A percentile compares a stretch with the other conserved stretches of the same genome.
Conservation (phyloP, 2,329 filamentous ascomycete genomes). For the Thelonectria olida region DNA sequence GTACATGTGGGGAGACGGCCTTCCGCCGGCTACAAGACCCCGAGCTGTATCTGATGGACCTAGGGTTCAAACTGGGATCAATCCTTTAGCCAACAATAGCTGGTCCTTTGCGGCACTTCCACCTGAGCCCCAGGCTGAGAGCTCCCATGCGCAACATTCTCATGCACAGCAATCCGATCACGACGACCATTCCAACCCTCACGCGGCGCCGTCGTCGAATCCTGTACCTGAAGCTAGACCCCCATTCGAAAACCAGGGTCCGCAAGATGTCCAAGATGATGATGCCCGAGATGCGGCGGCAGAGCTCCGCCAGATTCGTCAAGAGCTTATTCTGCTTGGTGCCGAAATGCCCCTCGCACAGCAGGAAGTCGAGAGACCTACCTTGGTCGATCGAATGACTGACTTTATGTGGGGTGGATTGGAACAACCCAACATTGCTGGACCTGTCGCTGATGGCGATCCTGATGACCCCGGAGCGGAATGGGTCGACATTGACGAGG, state of each 20-base stretch:
- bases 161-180: background rate
- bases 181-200: background rate
- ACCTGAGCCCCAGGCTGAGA: constrained; percentile 26
- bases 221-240: background rate
- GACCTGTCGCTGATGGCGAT: constrained; percentile 51
- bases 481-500: constrained; percentile 51
- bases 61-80: constrained; percentile 51
- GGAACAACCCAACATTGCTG: constrained; percentile 45
- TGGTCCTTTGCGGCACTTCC: constrained; percentile 65
- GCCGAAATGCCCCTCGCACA: constrained; percentile 26
- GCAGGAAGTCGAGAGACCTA: constrained; percentile 26
- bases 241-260: constrained; percentile 1
- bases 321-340: constrained; percentile 3
- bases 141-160: background rate
- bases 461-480: constrained; percentile 58
- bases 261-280: background rate
- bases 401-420: constrained; percentile 72
- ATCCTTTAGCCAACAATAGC: constrained; percentile 67
- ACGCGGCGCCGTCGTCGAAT: background rate
- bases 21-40: constrained; percentile 49
- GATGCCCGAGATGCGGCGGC: background rate
- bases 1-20: constrained; percentile 17
- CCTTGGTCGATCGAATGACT: constrained; percentile 51
- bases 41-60: constrained; percentile 68
- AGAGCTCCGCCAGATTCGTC: constrained; percentile 21